Base-by-base conservation (phyloP, 2,329 filamentous ascomycete species). In the Aspergillus tanneri region DNA sequence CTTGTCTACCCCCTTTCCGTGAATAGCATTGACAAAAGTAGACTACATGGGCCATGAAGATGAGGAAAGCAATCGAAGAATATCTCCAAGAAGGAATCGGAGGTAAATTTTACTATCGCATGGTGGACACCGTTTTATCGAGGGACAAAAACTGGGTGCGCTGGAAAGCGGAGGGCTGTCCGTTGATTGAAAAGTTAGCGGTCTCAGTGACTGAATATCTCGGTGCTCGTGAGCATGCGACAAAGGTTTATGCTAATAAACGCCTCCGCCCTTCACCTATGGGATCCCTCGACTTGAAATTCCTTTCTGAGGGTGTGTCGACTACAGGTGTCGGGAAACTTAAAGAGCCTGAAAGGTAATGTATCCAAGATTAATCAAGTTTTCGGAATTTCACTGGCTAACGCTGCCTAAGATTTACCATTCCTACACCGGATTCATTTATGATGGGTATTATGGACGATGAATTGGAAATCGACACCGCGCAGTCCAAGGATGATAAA, bases 111-210 rank as follows among this genome's bases (percentile, higher is more conserved):
- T 99, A 97, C 70, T 87, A 90, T 71, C 86, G 93, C 30, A 95
- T 97, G 83, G 90, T 99, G 24, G 92, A 97, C 67, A 97, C 91
- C 10, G 92, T 99, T 24, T 81, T 99, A 23, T 89, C 90, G 19
- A 82, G 93, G 54, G 93, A 99, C 70, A 97, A 96, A 75, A 96
- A 97, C 66, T 99, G 95, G 95, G 90, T 95, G 36, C 86, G 90
- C 54, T 99, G 93, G 93, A 99, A 99, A 73, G 86, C 92, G 51
- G 90, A 96, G 67, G 89, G 86, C 57, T 99, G 93, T 66, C 89
- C 90, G 19, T 82, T 86, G 5, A 97, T 99, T 62, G 85, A 91
- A 63, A 81, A 83, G 50, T 82, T 87, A 18, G 76, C 88, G 9
- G 79, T 97, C 23, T 79, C 85, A 2, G 78, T 85, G 1, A 72